phyloP scores from a whole-genome alignment of 1,284 basidiomycete species.

The Phellopilus nigrolimitatus region DNA sequence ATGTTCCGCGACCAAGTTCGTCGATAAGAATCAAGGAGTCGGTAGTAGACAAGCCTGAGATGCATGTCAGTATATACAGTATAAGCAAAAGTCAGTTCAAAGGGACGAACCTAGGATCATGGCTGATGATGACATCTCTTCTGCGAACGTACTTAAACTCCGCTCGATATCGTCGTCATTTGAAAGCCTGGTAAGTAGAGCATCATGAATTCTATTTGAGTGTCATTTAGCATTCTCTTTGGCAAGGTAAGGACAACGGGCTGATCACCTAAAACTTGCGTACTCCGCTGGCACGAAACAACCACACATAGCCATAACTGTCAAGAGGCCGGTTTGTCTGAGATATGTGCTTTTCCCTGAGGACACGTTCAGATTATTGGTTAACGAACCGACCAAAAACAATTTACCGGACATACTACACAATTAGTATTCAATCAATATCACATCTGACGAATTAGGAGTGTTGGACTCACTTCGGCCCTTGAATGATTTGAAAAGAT shows the following conservation, averaged over 20 bases:
- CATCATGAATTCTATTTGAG: conserved; percentile 64
- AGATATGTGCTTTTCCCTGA: conserved; percentile 90
- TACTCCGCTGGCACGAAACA: conserved; percentile 91
- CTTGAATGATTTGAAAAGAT: conserved; percentile 84
- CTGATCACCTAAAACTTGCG: conserved; percentile 67
- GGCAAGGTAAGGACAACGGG: conserved; percentile 1
- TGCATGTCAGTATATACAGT: neutral
- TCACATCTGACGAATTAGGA: neutral
- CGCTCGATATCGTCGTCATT: conserved; percentile 91
- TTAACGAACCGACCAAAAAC: neutral
- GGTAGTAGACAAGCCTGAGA: conserved; percentile 66
- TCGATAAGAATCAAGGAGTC: conserved; percentile 82
- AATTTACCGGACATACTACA: conserved; percentile 75
- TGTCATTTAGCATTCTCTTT: conserved; percentile 1
- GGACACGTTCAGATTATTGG: neutral
- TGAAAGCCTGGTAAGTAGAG: conserved; percentile 80
- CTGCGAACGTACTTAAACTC: conserved; percentile 87
- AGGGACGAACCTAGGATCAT: conserved; percentile 71
- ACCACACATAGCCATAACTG: conserved; percentile 84
- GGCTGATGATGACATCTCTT: conserved; percentile 85
- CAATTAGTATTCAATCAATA: neutral
- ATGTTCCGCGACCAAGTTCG: conserved; percentile 87
- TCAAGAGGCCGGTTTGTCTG: conserved; percentile 79
- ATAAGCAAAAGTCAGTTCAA: neutral
- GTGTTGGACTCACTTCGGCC: conserved; percentile 65